Evolutionary conservation across 805 yeast genomes (phyloP).

Genomic region (Candida stauntonica): DNA sequence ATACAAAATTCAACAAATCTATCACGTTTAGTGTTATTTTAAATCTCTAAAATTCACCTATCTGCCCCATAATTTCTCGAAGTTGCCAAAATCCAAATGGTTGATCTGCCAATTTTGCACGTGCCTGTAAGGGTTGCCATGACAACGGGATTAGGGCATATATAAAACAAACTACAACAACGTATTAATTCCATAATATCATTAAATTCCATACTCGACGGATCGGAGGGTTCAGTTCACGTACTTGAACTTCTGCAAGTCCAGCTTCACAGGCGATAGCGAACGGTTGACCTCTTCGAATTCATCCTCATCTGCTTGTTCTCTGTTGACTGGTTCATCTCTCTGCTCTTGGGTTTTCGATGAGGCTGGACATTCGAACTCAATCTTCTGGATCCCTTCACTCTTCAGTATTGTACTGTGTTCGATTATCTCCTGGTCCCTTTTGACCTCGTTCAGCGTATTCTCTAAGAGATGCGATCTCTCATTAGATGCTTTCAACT

Average conservation of each 20-base stretch:
- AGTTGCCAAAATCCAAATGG: too few relatives aligned
- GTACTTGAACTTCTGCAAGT: conserved; percentile 20
- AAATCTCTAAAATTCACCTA: too few relatives aligned
- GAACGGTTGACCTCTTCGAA: conserved; percentile 20
- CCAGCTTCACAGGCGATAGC: conserved; percentile 22
- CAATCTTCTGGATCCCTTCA: conserved; percentile 15
- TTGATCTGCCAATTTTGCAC: too few relatives aligned
- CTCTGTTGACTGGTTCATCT: not conserved
- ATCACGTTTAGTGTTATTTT: too few relatives aligned
- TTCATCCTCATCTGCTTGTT: conserved; percentile 9
- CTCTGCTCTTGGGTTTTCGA: not conserved
- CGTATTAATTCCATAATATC: not conserved
- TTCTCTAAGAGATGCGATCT: conserved; percentile 18
- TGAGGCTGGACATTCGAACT: too few relatives aligned
- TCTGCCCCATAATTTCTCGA: too few relatives aligned
- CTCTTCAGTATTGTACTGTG: conserved; percentile 15
- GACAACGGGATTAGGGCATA: too few relatives aligned
- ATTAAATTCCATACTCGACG: not conserved
- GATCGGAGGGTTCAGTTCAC: conserved; percentile 7
- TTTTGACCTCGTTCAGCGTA: conserved; percentile 12
- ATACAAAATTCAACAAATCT: too few relatives aligned
- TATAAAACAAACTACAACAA: not conserved
- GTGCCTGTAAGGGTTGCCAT: too few relatives aligned
- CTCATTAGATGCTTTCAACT: conserved; percentile 20
- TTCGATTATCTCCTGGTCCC: conserved; percentile 9